Conservation (phyloP, 169 alveolate species). For the Eimeria maxima region DNA sequence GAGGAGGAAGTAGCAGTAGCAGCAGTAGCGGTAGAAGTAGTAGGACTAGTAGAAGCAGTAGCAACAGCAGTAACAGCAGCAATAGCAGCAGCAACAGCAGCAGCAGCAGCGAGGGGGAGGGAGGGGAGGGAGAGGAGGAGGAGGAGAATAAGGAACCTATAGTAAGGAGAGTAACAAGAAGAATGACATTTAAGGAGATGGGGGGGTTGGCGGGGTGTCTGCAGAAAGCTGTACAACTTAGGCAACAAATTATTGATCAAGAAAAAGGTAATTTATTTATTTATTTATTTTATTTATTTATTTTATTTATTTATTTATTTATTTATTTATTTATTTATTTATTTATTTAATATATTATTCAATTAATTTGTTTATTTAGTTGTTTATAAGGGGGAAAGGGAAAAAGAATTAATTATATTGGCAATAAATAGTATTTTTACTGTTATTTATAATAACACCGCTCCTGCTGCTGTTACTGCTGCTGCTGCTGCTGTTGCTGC, state of each 20-base stretch:
- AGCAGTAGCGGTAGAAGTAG: neutral
- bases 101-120: neutral
- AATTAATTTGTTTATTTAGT: too few relatives aligned
- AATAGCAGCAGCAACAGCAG: too few relatives aligned
- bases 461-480: neutral
- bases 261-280: neutral
- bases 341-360: too few relatives aligned
- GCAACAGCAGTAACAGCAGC: neutral
- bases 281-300: neutral
- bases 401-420: too few relatives aligned
- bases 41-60: neutral
- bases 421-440: too few relatives aligned
- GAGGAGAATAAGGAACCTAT: conserved; percentile 29
- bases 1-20: neutral
- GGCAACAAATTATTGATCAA: conserved; percentile 29
- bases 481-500: conserved; percentile 16
- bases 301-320: neutral
- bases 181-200: conserved; percentile 64
- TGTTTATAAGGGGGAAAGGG: too few relatives aligned
- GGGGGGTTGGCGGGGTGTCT: conserved; percentile 78
- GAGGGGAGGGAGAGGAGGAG: too few relatives aligned
- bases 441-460: neutral
- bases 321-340: too few relatives aligned
- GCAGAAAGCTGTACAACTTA: conserved; percentile 12
- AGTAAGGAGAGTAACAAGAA: conserved; percentile 37